Base-by-base conservation (phyloP, 2,329 filamentous ascomycete genomes). In the Cytospora mali region DNA sequence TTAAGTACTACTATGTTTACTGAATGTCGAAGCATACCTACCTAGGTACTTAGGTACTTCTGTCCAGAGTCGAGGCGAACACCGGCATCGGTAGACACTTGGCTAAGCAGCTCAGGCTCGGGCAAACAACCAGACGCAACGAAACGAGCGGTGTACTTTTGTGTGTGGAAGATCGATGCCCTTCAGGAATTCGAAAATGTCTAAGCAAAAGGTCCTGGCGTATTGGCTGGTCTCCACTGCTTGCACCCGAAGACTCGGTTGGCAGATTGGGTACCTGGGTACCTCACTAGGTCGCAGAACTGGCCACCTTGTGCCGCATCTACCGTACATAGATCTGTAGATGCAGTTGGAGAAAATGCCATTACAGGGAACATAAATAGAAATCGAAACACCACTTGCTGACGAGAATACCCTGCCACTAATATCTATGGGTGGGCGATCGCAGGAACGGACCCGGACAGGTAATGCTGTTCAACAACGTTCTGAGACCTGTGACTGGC, bases 281-380 rank as follows among this genome's bases (percentile, higher is more conserved):
- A 23, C 35, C n/a, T 27, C 21, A 31, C 28, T 25, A 55, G 55
- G 55, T 28, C 50, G 62, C 58, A 58, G 50, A 55, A 62, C 25
- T 25, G 62, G 62, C 58, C 50, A 55, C 48, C 28, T 57, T 57
- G 54, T 39, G 49, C 49, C 33, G 62, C 62, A 62, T n/a, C 54
- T 42, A 18, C 42, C n/a, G 9, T 39, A 39, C 42, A 18, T 35
- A 55, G 51, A 49, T 55, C 51, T 28, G 39, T 28, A 23, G 35
- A 51, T 55, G 51, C 39, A 50, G n/a, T 23, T 49, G 21, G 48
- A 28, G 27, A 53, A 53, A 21, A 39, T 16, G 21, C 27, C n/a
- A 46, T 46, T n/a, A 46, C 42, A 39, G n/a, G 42, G n/a, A 23
- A 13, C n/a, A 23, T 23, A 13, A 9, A 21, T 23, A 23, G n/a